These are phyloP conservation scores for Westerdykella sp. DNA, from an alignment of 2,329 filamentous ascomycete species.

Conservation along the genomic window DNA sequence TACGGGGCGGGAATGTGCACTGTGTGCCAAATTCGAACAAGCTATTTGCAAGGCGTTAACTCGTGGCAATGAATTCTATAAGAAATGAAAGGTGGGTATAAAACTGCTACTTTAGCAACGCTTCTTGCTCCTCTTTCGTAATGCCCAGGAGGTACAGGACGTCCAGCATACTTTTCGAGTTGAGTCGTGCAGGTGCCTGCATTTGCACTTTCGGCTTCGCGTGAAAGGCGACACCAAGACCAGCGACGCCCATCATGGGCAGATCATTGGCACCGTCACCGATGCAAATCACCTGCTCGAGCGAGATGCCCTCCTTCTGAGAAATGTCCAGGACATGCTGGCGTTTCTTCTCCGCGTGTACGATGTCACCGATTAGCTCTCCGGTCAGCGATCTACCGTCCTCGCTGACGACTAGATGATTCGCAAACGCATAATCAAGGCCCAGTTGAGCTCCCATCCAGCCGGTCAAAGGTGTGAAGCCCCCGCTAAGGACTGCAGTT, in stretches of 20 bases:
- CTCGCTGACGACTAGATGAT: constrained; percentile 65
- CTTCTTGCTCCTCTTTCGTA: constrained; percentile 56
- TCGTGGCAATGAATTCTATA: background rate
- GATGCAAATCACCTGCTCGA: constrained; percentile 65
- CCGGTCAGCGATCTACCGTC: constrained; percentile 56
- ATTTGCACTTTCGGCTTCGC: constrained; percentile 78
- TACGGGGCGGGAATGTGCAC: no score
- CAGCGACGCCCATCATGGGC: constrained; percentile 69
- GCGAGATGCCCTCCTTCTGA: constrained; percentile 56
- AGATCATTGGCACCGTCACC: constrained; percentile 81
- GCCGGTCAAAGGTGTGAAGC: constrained; percentile 80
- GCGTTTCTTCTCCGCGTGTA: constrained; percentile 69
- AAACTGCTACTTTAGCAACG: constrained; percentile 36
- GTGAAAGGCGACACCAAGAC: constrained; percentile 75
- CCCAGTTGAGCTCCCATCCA: constrained; percentile 79
- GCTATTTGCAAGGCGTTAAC: no score
- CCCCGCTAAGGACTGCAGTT: constrained; percentile 85
- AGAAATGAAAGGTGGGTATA: background rate
- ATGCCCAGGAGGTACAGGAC: constrained; percentile 70
- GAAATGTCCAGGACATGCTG: constrained; percentile 67
- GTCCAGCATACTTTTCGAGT: constrained; percentile 64
- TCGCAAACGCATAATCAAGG: constrained; percentile 83
- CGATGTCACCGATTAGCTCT: constrained; percentile 64
- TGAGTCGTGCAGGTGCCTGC: constrained; percentile 66
- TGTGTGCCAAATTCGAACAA: no score